Percentiles rank a stretch among this genome's conserved stretches.
These are phyloP conservation scores for Gymnopilus dilepis DNA, from an alignment of 768 basidiomycete genomes.

Conservation along the genomic window DNA sequence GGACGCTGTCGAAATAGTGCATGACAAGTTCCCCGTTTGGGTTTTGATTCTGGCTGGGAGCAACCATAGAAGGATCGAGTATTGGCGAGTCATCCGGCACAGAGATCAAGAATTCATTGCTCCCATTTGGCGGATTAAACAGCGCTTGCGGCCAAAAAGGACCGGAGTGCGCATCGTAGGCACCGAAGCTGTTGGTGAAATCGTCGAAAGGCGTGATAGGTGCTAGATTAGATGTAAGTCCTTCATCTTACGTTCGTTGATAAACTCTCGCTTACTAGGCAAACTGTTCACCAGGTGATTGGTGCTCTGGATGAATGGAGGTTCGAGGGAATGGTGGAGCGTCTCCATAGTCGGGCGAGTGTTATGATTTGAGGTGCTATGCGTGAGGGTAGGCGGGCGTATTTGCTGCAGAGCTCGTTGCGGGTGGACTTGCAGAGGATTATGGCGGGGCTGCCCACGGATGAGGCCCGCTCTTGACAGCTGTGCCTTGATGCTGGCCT, in stretches of 20 bases:
- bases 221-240: conserved; percentile 36
- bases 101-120: conserved; percentile 24
- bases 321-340: conserved; percentile 28
- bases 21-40: conserved; percentile 64
- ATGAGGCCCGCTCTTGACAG: conserved; percentile 79
- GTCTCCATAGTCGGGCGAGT: conserved; percentile 29
- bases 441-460: conserved; percentile 78
- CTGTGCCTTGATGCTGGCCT: conserved; percentile 83
- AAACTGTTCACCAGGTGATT: conserved; percentile 44
- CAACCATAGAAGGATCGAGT: conserved; percentile 8
- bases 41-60: conserved; percentile 38
- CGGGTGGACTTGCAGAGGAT: conserved; percentile 46
- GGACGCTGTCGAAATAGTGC: conserved; percentile 79
- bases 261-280: conserved; percentile 43
- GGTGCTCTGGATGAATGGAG: conserved; percentile 29
- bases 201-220: conserved; percentile 45
- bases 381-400: conserved; percentile 9
- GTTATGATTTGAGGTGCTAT: conserved; percentile 15
- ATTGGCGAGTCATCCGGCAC: conserved; percentile 12
- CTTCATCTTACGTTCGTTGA: neutral
- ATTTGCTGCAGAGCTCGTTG: conserved; percentile 23
- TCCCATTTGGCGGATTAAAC: conserved; percentile 21
- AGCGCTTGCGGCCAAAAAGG: conserved; percentile 31
- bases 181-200: conserved; percentile 31
- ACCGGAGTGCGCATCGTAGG: conserved; percentile 28